phyloP scores from a whole-genome alignment of 257 asterid species.

The Lavandula angustifolia region DNA sequence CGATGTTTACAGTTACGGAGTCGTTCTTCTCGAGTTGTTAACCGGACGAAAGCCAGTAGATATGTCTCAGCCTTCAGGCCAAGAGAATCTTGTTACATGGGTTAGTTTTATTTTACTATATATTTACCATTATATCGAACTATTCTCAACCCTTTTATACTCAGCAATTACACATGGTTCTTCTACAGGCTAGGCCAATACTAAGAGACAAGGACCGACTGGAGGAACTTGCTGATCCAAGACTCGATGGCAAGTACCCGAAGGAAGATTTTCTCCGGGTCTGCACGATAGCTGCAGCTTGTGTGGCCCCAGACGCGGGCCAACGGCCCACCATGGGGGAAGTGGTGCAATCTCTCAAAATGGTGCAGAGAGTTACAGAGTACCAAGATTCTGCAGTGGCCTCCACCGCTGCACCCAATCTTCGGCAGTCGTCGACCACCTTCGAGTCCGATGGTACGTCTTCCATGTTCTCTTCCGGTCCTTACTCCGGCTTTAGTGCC shows the following conservation, averaged over 20 bases:
- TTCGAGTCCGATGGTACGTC: slow-evolving; percentile 90
- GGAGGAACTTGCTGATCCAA: slow-evolving; percentile 88
- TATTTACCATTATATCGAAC: neutral
- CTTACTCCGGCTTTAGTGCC: slow-evolving; percentile 73
- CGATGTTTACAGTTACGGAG: slow-evolving; percentile 97
- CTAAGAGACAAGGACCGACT: slow-evolving; percentile 80
- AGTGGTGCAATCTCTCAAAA: slow-evolving; percentile 95
- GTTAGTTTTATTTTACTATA: slow-evolving; percentile 40
- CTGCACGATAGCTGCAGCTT: slow-evolving; percentile 97
- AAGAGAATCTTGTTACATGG: slow-evolving; percentile 97
- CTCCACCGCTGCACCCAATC: slow-evolving; percentile 60
- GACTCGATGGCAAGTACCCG: slow-evolving; percentile 76
- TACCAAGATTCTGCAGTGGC: slow-evolving; percentile 55
- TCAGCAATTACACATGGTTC: neutral
- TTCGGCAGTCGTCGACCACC: slow-evolving; percentile 86
- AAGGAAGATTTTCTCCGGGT: slow-evolving; percentile 81
- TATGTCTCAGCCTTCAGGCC: slow-evolving; percentile 95
- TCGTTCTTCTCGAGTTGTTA: slow-evolving; percentile 90
- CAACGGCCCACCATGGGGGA: slow-evolving; percentile 98
- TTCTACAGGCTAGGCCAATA: slow-evolving; percentile 84
- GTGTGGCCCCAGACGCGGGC: slow-evolving; percentile 86
- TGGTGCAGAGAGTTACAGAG: slow-evolving; percentile 84
- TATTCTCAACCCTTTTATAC: neutral
- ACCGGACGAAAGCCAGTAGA: slow-evolving; percentile 96
- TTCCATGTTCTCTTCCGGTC: slow-evolving; percentile 94